These are phyloP conservation scores for Rhizoclosmatium sp. DNA, from an alignment of 192 early-diverging fungal species.

Conservation along the genomic window DNA sequence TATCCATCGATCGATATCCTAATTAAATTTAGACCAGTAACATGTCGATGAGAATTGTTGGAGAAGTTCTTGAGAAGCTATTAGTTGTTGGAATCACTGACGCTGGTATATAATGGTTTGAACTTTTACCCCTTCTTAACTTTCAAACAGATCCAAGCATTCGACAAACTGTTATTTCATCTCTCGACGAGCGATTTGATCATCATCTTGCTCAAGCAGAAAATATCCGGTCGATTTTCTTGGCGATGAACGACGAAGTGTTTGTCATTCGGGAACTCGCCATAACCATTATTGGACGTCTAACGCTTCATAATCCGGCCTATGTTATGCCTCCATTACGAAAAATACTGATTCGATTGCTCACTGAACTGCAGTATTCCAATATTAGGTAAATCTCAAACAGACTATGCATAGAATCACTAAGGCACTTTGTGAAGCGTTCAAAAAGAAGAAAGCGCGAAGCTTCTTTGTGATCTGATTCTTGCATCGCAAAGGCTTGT, in stretches of 20 bases:
- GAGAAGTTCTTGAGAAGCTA: constrained; percentile 88
- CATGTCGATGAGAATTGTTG: constrained; percentile 82
- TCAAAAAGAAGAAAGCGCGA: constrained; percentile 87
- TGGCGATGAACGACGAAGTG: constrained; percentile 91
- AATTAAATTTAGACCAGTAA: constrained; percentile 48
- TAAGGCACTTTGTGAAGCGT: constrained; percentile 50
- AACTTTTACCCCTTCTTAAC: neutral
- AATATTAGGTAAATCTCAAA: constrained; percentile 54
- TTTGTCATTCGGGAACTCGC: constrained; percentile 87
- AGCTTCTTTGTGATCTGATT: constrained; percentile 79
- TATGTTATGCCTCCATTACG: constrained; percentile 91
- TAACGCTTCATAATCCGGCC: constrained; percentile 88
- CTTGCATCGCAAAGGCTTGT: constrained; percentile 80
- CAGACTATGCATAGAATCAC: neutral
- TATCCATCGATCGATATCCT: neutral
- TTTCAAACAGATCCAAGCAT: constrained; percentile 67
- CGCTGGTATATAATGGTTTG: constrained; percentile 46
- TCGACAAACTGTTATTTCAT: constrained; percentile 78
- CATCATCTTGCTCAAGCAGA: constrained; percentile 89
- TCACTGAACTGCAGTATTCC: constrained; percentile 93
- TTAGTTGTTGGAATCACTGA: constrained; percentile 91
- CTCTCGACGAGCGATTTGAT: constrained; percentile 85
- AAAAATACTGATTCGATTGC: constrained; percentile 83
- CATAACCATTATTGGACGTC: constrained; percentile 84
- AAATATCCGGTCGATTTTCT: constrained; percentile 85